phyloP scores from a whole-genome alignment of 179 eudicot species.

The Silene coronaria region DNA sequence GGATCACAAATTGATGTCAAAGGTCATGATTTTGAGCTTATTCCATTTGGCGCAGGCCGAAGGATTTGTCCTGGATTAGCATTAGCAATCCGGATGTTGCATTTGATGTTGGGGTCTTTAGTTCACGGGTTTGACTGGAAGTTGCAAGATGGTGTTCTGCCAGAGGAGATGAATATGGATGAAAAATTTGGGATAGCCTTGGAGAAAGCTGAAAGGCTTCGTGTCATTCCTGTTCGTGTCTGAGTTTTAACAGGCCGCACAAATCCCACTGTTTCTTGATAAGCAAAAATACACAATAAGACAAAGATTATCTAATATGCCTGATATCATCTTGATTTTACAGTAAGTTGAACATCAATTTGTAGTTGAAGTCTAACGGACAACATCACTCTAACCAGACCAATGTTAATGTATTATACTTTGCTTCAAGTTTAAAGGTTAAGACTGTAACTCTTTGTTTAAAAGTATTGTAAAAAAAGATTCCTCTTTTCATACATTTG shows the following conservation, averaged over 20 bases:
- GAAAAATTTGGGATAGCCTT: constrained; percentile 24
- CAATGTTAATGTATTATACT: constrained; percentile 6
- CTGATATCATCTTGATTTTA: no score
- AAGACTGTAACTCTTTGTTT: not conserved
- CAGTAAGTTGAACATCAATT: not conserved
- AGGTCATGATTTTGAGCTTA: constrained; percentile 24
- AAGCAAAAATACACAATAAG: not conserved
- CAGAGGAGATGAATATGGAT: constrained; percentile 25
- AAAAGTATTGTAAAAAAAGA: not conserved
- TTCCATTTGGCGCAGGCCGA: constrained; percentile 23
- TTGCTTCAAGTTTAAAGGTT: not conserved
- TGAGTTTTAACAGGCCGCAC: constrained; percentile 8
- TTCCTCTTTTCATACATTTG: no score
- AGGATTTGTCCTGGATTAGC: constrained; percentile 25
- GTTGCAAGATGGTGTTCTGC: constrained; percentile 25
- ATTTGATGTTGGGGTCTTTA: constrained; percentile 30
- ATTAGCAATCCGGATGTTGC: constrained; percentile 28
- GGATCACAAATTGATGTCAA: constrained; percentile 20
- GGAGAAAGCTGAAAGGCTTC: constrained; percentile 25
- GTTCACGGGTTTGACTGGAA: constrained; percentile 32
- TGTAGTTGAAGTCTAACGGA: not conserved
- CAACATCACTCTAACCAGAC: not conserved
- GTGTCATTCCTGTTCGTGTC: constrained; percentile 20
- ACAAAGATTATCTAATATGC: not conserved
- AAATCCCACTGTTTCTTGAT: constrained; percentile 10